A percentile compares a stretch with the other conserved stretches of the same genome.
Conservation (phyloP, 768 basidiomycete species). For the Lanmaoa rubissima region DNA sequence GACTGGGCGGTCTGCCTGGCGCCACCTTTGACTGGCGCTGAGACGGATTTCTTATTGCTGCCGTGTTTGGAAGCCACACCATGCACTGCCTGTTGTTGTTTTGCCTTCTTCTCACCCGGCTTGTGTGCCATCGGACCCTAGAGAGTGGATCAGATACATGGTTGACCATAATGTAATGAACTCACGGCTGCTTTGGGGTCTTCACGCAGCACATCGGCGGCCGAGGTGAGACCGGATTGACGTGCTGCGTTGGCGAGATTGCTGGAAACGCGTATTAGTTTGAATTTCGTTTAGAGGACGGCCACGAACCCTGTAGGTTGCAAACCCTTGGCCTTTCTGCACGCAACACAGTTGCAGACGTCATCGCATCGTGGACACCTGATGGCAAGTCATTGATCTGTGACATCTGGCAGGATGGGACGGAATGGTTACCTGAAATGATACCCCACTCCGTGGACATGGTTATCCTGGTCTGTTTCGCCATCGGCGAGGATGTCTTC, state of each 20-base stretch:
- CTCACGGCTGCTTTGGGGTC: slow-evolving; percentile 35
- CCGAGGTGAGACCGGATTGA: slow-evolving; percentile 38
- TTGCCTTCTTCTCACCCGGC: slow-evolving; percentile 18
- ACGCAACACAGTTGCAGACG: slow-evolving; percentile 64
- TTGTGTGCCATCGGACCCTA: slow-evolving; percentile 31
- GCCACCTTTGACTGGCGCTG: slow-evolving; percentile 10
- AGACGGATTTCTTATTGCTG: slow-evolving; percentile 6
- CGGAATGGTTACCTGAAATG: slow-evolving; percentile 48
- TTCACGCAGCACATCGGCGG: slow-evolving; percentile 35
- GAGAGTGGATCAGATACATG: slow-evolving; percentile 9
- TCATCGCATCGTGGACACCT: slow-evolving; percentile 72
- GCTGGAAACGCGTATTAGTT: slow-evolving; percentile 25
- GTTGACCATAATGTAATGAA: not conserved
- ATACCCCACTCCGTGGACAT: slow-evolving; percentile 37
- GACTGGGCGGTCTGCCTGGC: slow-evolving; percentile 6
- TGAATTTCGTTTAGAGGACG: not conserved
- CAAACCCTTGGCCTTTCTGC: slow-evolving; percentile 63
- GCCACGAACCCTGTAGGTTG: slow-evolving; percentile 54
- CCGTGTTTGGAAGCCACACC: not conserved
- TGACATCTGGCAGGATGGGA: slow-evolving; percentile 3
- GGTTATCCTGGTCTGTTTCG: slow-evolving; percentile 27
- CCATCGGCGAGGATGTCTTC: slow-evolving; percentile 43
- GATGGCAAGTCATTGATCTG: slow-evolving; percentile 14
- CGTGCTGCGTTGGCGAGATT: slow-evolving; percentile 40
- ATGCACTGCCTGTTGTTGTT: slow-evolving; percentile 9